These are phyloP conservation scores for Neovahlkampfia damariscottae DNA, from an alignment of 78 protist genomes.

Conservation along the genomic window DNA sequence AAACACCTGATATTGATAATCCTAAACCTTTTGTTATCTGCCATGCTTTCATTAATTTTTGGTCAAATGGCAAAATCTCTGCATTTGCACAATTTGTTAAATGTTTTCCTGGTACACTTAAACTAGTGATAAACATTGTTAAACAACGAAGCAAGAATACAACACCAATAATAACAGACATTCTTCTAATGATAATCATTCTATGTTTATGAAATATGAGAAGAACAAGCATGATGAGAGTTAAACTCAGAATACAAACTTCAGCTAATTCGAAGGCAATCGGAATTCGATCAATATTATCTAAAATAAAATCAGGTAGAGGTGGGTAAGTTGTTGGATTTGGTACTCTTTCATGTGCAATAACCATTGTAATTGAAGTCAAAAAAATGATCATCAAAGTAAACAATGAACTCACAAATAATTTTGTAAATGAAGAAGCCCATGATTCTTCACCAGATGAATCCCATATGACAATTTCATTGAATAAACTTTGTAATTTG, in stretches of 20 bases:
- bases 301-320: constrained; percentile 13
- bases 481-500: not conserved
- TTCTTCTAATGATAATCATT: constrained; percentile 5
- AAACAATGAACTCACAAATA: not conserved
- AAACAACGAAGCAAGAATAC: constrained; percentile 14
- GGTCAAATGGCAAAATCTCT: not conserved
- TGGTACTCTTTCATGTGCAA: constrained; percentile 21
- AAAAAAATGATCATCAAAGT: not conserved
- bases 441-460: no score
- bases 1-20: constrained; percentile 9
- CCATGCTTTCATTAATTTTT: constrained; percentile 2
- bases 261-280: constrained; percentile 16
- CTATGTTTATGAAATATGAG: constrained; percentile 2
- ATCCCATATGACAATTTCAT: no score
- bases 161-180: constrained; percentile 5
- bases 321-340: constrained; percentile 18
- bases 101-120: constrained; percentile 23
- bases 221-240: not conserved
- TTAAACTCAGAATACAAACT: not conserved
- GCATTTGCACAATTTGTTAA: not conserved
- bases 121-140: constrained; percentile 13
- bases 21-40: constrained; percentile 16
- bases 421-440: not conserved
- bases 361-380: constrained; percentile 14
- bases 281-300: constrained; percentile 19